A percentile compares a stretch with the other conserved stretches of the same genome.
Conservation (phyloP, 306 rosid genomes). For the Lupinus albus region DNA sequence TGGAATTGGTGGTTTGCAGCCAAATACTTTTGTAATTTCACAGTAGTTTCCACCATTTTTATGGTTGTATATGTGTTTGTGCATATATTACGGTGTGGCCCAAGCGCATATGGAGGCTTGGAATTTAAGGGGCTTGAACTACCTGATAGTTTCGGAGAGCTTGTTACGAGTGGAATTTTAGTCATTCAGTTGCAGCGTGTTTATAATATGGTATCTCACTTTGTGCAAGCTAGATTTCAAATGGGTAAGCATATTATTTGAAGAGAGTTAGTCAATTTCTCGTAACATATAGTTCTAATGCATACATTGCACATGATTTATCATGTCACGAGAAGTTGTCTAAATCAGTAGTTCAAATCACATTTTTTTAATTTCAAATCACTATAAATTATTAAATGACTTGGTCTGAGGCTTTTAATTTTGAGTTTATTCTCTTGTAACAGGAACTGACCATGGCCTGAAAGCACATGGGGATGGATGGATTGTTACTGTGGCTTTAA, state of each 20-base stretch:
- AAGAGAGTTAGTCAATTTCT: neutral
- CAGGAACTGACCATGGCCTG: slow-evolving; percentile 86
- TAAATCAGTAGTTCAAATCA: no score
- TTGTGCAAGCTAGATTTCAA: slow-evolving; percentile 72
- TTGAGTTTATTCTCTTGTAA: slow-evolving; percentile 32
- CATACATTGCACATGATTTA: no score
- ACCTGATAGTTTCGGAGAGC: slow-evolving; percentile 85
- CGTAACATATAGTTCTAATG: no score
- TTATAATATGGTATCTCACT: slow-evolving; percentile 67
- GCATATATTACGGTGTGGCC: slow-evolving; percentile 63
- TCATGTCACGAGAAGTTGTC: no score
- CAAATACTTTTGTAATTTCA: slow-evolving; percentile 66
- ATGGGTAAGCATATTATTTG: slow-evolving; percentile 57
- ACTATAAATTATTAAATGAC: neutral
- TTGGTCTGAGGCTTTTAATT: slow-evolving; percentile 33
- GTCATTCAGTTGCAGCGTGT: slow-evolving; percentile 62
- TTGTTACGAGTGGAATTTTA: slow-evolving; percentile 68
- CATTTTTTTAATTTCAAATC: neutral
- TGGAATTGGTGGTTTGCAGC: slow-evolving; percentile 66
- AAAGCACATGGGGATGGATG: slow-evolving; percentile 88
- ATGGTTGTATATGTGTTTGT: slow-evolving; percentile 59
- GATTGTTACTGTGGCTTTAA: slow-evolving; percentile 79
- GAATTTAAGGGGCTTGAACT: slow-evolving; percentile 79
- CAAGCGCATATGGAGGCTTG: slow-evolving; percentile 59
- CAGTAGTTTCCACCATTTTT: slow-evolving; percentile 57